Evolutionary conservation across 1,284 basidiomycete genomes (phyloP).

Genomic region (Trichosporon coremiiforme): DNA sequence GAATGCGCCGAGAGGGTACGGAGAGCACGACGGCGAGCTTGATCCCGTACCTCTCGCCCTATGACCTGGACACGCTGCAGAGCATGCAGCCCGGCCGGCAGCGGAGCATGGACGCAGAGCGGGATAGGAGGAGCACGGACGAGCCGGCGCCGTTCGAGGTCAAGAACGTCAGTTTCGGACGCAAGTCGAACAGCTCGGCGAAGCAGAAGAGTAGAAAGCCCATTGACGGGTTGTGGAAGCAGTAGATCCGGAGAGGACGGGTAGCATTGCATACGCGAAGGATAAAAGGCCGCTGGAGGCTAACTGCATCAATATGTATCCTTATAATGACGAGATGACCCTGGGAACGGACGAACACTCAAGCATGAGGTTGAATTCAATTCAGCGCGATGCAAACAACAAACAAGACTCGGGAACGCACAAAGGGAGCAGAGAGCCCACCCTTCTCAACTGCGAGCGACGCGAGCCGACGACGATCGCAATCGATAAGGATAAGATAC

Average conservation of each 20-base stretch:
- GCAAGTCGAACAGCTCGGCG: neutral
- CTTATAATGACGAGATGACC: neutral
- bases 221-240: conserved; percentile 2
- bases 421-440: too few relatives aligned
- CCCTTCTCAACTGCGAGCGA: neutral
- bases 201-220: neutral
- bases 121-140: neutral
- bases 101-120: neutral
- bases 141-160: conserved; percentile 7
- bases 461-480: neutral
- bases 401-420: neutral
- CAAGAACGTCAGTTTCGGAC: conserved; percentile 4
- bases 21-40: conserved; percentile 6
- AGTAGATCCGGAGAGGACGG: neutral
- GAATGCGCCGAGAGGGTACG: conserved; percentile 7
- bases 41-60: conserved; percentile 13
- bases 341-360: neutral
- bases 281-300: neutral
- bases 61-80: neutral
- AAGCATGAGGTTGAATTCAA: neutral
- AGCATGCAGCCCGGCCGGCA: conserved; percentile 7
- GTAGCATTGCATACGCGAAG: neutral
- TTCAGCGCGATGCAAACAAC: neutral
- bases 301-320: conserved; percentile 1
- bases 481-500: neutral